Base-by-base conservation (phyloP, 306 rosid species). In the Quercus aquifolioides region DNA sequence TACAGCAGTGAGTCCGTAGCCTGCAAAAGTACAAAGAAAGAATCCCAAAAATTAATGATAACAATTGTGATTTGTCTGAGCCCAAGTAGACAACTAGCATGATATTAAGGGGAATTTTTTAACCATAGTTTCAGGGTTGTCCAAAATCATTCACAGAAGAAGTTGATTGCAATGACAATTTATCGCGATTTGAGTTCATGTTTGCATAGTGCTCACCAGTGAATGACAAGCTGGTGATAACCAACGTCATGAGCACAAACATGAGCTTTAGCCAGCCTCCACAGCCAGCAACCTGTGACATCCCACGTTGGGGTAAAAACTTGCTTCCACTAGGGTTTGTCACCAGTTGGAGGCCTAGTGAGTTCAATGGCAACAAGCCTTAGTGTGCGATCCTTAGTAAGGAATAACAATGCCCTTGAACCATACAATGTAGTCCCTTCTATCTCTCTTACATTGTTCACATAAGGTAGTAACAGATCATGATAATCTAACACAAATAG, bases 341-440 rank as follows among this genome's bases (percentile, higher is more conserved):
- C 88, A 10, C 55, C 71, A n/a, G 26, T 18, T 0, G 82, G 80
- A 1, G 88, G 88, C 4, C 85, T 76, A 20, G 88, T 81, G 49
- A 85, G 71, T 77, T 85, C 88, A n/a, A 85, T 85, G 62, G 85
- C 85, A 46, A 85, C 2, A 35, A 76, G 85, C 68, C 78, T 81
- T 62, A 81, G 21, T 26, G 83, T 85, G 35, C 74, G 73, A 6
- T 81, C 82, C 20, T 74, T 77, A 3, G 74, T 81, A 55, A 85
- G 85, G 76, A 85, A 85, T 74, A 85, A 78, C 5, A 85, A 33
- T 5, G 83, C 70, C 58, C 88, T 77, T 9, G 88, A 85, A 33
- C 88, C 88, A 30, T 85, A 81, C 58, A 85, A 38, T 3, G 88
- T 85, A 8, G 83, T 81, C 1, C 85, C 78, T 62, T 85, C 26